These are phyloP conservation scores for Boletus barrowsii DNA, from an alignment of 768 basidiomycete genomes.

Conservation along the genomic window DNA sequence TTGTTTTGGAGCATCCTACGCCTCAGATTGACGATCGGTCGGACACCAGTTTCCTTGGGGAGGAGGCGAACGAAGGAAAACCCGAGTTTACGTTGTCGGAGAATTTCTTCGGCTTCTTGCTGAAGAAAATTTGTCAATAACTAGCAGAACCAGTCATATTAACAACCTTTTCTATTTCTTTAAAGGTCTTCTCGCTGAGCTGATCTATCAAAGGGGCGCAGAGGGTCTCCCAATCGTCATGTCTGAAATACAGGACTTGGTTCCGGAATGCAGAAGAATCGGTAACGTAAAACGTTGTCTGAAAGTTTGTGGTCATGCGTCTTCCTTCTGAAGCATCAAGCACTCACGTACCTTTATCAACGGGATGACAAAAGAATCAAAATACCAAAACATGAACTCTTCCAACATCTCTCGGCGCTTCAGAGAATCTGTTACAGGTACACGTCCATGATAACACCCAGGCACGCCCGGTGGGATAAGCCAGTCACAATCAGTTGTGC, in stretches of 20 bases:
- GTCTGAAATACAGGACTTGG: constrained; percentile 84
- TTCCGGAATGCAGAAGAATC: constrained; percentile 85
- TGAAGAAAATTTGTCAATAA: constrained; percentile 28
- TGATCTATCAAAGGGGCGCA: constrained; percentile 78
- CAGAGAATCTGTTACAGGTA: constrained; percentile 60
- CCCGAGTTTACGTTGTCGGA: constrained; percentile 71
- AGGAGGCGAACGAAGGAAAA: constrained; percentile 85
- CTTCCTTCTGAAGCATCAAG: not conserved
- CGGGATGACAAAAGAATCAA: constrained; percentile 79
- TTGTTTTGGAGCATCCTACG: constrained; percentile 40
- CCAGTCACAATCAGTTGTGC: constrained; percentile 78
- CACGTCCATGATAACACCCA: constrained; percentile 42
- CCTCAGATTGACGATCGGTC: constrained; percentile 92
- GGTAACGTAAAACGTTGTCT: constrained; percentile 95
- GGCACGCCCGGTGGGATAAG: constrained; percentile 45
- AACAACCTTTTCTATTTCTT: constrained; percentile 61
- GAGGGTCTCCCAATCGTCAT: constrained; percentile 88
- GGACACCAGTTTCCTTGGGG: constrained; percentile 92
- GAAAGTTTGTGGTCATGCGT: not conserved
- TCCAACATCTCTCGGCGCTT: constrained; percentile 81
- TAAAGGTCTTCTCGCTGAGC: constrained; percentile 69
- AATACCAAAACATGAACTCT: constrained; percentile 94
- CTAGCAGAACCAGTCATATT: not conserved
- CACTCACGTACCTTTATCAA: constrained; percentile 62
- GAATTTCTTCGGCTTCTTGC: constrained; percentile 61